Percentiles rank a stretch among this genome's conserved stretches.
Evolutionary conservation across 768 basidiomycete species (phyloP).

Genomic region (Podaxis sp.): DNA sequence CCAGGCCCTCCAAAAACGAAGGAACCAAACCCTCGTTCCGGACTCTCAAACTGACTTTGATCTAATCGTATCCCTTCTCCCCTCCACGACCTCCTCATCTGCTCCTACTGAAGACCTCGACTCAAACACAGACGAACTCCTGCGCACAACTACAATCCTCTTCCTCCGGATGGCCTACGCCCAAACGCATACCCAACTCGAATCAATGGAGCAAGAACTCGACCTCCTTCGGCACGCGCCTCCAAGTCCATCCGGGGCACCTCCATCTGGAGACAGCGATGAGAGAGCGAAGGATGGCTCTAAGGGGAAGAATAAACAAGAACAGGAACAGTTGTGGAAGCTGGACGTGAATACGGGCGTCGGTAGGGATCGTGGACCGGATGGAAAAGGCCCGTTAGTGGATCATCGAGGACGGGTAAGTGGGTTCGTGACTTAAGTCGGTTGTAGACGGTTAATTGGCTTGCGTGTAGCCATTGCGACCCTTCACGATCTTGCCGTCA

Average conservation of each 20-base stretch:
- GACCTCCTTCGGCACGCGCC: slow-evolving; percentile 64
- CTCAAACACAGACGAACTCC: slow-evolving; percentile 59
- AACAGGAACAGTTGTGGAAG: slow-evolving; percentile 64
- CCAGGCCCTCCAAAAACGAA: slow-evolving; percentile 56
- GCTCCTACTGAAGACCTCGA: slow-evolving; percentile 41
- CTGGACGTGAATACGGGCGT: slow-evolving; percentile 50
- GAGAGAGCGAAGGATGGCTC: slow-evolving; percentile 35
- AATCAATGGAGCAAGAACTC: slow-evolving; percentile 70
- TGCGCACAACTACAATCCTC: slow-evolving; percentile 68
- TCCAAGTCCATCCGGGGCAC: slow-evolving; percentile 32
- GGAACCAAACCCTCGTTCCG: slow-evolving; percentile 35
- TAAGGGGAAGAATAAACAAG: not conserved
- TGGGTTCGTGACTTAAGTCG: not conserved
- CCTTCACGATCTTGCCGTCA: slow-evolving; percentile 90
- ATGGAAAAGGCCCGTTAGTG: slow-evolving; percentile 62
- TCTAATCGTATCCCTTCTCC: slow-evolving; percentile 64
- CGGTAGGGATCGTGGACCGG: slow-evolving; percentile 38
- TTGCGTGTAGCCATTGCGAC: slow-evolving; percentile 68
- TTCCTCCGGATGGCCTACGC: slow-evolving; percentile 73
- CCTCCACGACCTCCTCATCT: slow-evolving; percentile 23
- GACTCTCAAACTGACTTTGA: slow-evolving; percentile 53
- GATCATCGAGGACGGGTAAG: slow-evolving; percentile 77
- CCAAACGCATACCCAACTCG: slow-evolving; percentile 65
- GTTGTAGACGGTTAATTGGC: not conserved
- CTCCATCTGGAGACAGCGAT: slow-evolving; percentile 35